These are phyloP conservation scores for Rosa hybrid DNA, from an alignment of 331 rosid genomes.

Conservation along the genomic window DNA sequence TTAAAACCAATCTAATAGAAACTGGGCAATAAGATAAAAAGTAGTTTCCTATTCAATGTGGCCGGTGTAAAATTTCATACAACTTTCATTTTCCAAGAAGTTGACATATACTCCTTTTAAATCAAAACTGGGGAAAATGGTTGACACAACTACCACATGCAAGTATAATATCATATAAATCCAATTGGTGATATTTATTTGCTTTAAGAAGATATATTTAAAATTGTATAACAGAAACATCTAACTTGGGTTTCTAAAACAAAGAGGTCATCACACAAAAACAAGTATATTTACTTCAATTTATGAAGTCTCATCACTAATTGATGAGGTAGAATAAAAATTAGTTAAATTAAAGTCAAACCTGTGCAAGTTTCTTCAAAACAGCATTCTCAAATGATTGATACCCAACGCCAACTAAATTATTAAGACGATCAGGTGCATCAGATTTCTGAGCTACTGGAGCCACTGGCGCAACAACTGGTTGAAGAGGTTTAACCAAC, in stretches of 20 bases:
- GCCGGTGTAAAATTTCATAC: neutral
- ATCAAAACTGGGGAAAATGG: too few species aligned
- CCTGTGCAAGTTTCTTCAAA: conserved; percentile 74
- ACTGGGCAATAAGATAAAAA: neutral
- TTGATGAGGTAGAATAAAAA: neutral
- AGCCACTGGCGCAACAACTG: conserved; percentile 45
- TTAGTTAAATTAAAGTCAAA: conserved; percentile 23
- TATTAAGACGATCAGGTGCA: conserved; percentile 41
- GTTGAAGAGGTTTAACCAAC: conserved; percentile 74
- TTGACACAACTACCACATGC: too few species aligned
- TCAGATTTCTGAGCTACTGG: conserved; percentile 41
- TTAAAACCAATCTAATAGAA: conserved; percentile 15
- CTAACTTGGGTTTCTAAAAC: too few species aligned
- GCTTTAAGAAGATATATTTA: too few species aligned
- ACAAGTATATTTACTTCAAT: neutral
- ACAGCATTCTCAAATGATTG: conserved; percentile 82
- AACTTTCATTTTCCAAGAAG: too few species aligned
- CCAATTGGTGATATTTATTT: too few species aligned
- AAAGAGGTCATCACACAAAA: neutral
- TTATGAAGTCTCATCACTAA: neutral
- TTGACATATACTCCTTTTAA: too few species aligned
- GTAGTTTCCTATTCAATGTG: neutral
- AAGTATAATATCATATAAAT: too few species aligned
- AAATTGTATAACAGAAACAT: too few species aligned
- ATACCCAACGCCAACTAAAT: conserved; percentile 78